These are phyloP conservation scores for Aspergillus versicolor DNA, from an alignment of 2,329 filamentous ascomycete genomes.

Conservation along the genomic window DNA sequence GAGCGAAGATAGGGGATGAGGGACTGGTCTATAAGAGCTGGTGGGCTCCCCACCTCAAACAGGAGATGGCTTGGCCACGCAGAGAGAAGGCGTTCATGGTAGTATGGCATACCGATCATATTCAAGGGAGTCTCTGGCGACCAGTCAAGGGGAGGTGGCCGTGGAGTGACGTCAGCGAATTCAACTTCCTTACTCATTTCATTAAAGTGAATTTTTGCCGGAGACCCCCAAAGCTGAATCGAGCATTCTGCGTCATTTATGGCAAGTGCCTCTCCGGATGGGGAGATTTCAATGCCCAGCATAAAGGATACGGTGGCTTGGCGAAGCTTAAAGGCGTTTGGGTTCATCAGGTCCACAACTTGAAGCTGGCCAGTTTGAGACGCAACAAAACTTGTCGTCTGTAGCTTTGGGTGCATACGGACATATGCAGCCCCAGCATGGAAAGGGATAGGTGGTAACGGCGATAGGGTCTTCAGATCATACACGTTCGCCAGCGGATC, in stretches of 20 bases:
- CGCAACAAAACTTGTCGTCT: constrained; percentile 89
- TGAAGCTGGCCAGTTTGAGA: constrained; percentile 93
- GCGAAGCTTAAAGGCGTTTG: constrained; percentile 79
- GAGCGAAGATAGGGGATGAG: constrained; percentile 68
- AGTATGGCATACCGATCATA: constrained; percentile 87
- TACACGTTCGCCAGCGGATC: constrained; percentile 95
- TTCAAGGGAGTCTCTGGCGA: constrained; percentile 75
- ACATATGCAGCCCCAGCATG: constrained; percentile 92
- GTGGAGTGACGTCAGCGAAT: constrained; percentile 68
- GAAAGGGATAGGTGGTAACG: constrained; percentile 86
- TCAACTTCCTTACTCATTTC: constrained; percentile 77
- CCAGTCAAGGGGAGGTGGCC: constrained; percentile 66
- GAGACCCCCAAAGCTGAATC: constrained; percentile 86
- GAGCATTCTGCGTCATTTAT: constrained; percentile 75
- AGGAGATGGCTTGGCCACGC: constrained; percentile 83
- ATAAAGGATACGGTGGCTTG: constrained; percentile 79
- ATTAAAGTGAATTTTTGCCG: constrained; percentile 80
- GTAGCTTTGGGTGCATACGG: constrained; percentile 92
- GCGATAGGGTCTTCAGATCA: constrained; percentile 85
- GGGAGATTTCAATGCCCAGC: constrained; percentile 79
- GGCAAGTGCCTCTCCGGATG: constrained; percentile 81
- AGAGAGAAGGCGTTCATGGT: constrained; percentile 82
- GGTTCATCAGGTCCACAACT: constrained; percentile 92
- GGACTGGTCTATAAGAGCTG: constrained; percentile 69
- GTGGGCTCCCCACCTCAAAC: constrained; percentile 82